Evolutionary conservation across 352 stramenopile species (phyloP), one percentile per base, ranked within the genome.

Genomic region (Thraustochytrium striatum): DNA sequence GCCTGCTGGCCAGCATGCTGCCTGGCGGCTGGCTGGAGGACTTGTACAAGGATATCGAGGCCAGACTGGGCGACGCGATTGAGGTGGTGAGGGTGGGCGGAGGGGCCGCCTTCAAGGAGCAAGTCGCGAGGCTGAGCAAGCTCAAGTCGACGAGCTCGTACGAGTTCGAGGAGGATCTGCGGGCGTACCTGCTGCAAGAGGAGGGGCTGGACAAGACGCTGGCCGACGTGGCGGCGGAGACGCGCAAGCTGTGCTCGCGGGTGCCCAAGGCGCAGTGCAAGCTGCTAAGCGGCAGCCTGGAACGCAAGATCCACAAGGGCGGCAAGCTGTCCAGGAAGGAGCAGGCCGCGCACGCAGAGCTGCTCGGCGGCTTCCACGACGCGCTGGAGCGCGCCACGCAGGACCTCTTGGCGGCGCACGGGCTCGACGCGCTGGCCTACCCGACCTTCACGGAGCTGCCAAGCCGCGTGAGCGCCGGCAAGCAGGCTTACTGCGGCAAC

Each of bases 101-200:
- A 3, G 59, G 11, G 35, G 36, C 59, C 3, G 35, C 28, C 21
- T 28, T 70, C 13, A 38, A 52, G 3, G 33, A 70, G 35, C 25
- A 75, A 13, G 28, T 80, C 0, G 30, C 41, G 57, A 13, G 53
- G 43, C 57, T 80, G 3, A 35, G 19, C 35, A 75, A 75, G 47
- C 65, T 61, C 58, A 75, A 75, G 65, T 75, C 65, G 3, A 75
- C 65, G 8, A 75, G 65, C 39, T 62, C 43, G 16, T 75, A 55
- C 52, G 65, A 75, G 41, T 75, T 75, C 50, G 41, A 75, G 44
- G 65, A 75, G 19, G 65, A 75, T 43, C 65, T 75, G 35, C 65
- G 52, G 30, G 25, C 16, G 47, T 25, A 55, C 47, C 16, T 55
- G 25, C 47, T 16, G 47, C 16, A 16, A 25, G 47, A 21, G 16